These are phyloP conservation scores for Penicillium dipodomyicola DNA, from an alignment of 495 filamentous ascomycete species.

Conservation along the genomic window DNA sequence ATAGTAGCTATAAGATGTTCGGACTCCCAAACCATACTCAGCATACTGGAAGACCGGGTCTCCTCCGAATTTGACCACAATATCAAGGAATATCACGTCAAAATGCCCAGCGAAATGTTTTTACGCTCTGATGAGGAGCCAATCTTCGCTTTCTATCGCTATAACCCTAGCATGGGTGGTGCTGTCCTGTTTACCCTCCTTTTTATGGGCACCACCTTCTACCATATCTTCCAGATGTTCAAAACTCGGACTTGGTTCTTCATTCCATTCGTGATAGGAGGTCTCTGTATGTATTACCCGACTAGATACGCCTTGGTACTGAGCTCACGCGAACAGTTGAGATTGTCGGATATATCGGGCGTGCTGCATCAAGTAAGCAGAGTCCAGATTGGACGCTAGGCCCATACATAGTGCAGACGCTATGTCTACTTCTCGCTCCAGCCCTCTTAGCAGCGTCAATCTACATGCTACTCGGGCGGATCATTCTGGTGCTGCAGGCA, in stretches of 20 bases:
- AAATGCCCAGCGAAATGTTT: background rate
- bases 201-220: constrained; percentile 43
- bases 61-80: background rate
- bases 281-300: constrained; percentile 43
- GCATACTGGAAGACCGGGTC: background rate
- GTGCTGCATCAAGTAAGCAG: constrained; percentile 32
- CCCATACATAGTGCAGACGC: constrained; percentile 30
- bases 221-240: constrained; percentile 48
- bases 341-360: constrained; percentile 50
- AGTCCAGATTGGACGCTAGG: constrained; percentile 15
- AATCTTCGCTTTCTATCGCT: constrained; percentile 16
- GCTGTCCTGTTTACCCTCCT: constrained; percentile 47
- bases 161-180: constrained; percentile 44
- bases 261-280: constrained; percentile 54
- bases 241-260: constrained; percentile 58
- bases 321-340: constrained; percentile 38
- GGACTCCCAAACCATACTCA: background rate
- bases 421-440: constrained; percentile 38
- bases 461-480: constrained; percentile 52
- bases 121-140: background rate
- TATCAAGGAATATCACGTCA: background rate
- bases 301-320: background rate
- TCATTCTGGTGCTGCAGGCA: constrained; percentile 41
- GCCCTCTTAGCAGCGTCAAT: constrained; percentile 50
- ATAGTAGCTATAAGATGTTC: background rate